Base-by-base conservation (phyloP, 2,329 filamentous ascomycete genomes). In the Chrysoporthe deuterocubensis region DNA sequence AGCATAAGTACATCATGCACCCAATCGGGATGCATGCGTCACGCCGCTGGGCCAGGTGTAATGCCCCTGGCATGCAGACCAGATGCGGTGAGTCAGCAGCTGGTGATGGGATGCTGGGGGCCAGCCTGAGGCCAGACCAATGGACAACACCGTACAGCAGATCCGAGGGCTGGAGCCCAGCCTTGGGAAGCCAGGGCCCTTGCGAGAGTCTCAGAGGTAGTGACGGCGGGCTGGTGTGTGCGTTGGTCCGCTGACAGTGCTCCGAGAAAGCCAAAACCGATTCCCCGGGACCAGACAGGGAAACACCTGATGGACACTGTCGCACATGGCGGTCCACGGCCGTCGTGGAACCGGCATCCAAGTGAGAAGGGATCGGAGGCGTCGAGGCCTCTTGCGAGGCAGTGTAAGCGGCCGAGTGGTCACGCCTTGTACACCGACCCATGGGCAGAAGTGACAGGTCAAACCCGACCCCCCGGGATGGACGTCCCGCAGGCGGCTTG, bases 371-470 rank as follows among this genome's bases (percentile, higher is more conserved):
- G 60, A 8, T 14, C 26, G 32, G 14, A 6, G 32, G 44, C 52
- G 60, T 40, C 32, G 16, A 40, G 46, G 44, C 18, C 46, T 21
- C 32, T 18, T n/a, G 60, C 16, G 9, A 26, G 34, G 46, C 46
- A 18, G 42, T 52, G 46, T 40, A 42, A 50, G 44, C 26, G 43
- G 60, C 13, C 32, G 44, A 21, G n/a, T 42, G 18, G 6, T 18
- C 5, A 9, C 3, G 44, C 21, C 18, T 44, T 44, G 59, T 32
- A 48, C 44, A 48, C 59, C 43, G 59, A 21, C 59, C 26, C 9
- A 43, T 46, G 43, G 50, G 43, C 42, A 48, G 34, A 62, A 21
- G 34, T 61, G 56, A 58, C 56, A 58, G 7, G 56, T 58, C 56
- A 42, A 26, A 18, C 26, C 21, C 37, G 34, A 37, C 9, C 56